Evolutionary conservation across 257 asterid genomes (phyloP).

Genomic region (Anisodus tanguticus): DNA sequence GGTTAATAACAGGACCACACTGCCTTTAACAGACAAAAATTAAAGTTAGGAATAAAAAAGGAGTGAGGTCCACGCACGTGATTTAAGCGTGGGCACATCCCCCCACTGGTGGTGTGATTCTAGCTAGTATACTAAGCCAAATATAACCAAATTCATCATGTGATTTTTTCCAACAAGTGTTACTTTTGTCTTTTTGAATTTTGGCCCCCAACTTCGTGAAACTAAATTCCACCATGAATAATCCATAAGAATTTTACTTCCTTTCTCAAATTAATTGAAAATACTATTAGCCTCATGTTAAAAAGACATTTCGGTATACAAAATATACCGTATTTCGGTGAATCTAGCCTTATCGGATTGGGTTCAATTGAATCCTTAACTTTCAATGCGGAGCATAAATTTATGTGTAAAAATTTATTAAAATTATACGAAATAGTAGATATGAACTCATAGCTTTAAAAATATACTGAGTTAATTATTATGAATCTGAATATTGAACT

Average conservation of each 20-base stretch:
- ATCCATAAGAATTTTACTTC: neutral
- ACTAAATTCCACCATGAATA: neutral
- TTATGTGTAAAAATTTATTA: too few relatives aligned
- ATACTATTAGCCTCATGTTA: neutral
- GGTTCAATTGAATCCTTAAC: too few relatives aligned
- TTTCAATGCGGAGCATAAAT: too few relatives aligned
- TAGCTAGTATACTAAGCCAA: conserved; percentile 25
- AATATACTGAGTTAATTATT: too few relatives aligned
- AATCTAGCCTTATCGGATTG: too few relatives aligned
- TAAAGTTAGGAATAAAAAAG: conserved; percentile 44
- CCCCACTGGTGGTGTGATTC: neutral
- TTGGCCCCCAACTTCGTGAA: neutral
- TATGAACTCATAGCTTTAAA: too few relatives aligned
- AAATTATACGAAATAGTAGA: too few relatives aligned
- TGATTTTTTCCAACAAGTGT: conserved; percentile 5
- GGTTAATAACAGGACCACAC: conserved; percentile 54
- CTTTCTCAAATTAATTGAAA: neutral
- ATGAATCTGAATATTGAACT: too few relatives aligned
- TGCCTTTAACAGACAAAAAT: conserved; percentile 47
- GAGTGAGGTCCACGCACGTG: conserved; percentile 57
- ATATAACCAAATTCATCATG: conserved; percentile 28
- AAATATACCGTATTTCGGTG: neutral
- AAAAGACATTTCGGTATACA: neutral
- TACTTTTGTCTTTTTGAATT: neutral
- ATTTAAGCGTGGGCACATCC: conserved; percentile 56